Evolutionary conservation across 2,329 filamentous ascomycete species (phyloP).

Genomic region (Leptographium lundbergii): DNA sequence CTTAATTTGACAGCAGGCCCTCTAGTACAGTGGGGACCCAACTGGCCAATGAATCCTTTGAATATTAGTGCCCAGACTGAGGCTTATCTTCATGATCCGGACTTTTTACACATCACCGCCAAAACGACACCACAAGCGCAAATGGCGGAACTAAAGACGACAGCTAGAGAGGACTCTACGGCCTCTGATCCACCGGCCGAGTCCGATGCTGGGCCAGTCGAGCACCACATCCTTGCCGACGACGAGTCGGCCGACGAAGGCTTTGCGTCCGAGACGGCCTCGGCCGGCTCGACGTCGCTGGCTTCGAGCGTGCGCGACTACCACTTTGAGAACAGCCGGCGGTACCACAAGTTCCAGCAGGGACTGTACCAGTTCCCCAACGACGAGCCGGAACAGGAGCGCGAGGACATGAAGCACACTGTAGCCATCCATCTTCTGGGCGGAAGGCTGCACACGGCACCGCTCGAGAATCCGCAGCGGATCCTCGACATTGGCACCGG

Average conservation of each 20-base stretch:
- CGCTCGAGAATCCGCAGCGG: conserved; percentile 14
- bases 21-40: too few species aligned
- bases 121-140: too few species aligned
- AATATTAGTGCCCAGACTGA: too few species aligned
- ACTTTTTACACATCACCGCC: too few species aligned
- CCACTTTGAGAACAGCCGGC: conserved; percentile 15
- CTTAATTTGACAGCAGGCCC: too few species aligned
- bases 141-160: too few species aligned
- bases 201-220: background rate
- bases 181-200: background rate
- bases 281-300: conserved; percentile 13
- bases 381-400: conserved; percentile 29
- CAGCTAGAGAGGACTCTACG: background rate
- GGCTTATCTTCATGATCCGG: too few species aligned
- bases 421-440: conserved; percentile 37
- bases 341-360: conserved; percentile 17
- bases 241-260: conserved; percentile 17
- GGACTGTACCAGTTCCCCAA: conserved; percentile 21
- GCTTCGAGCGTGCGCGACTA: conserved; percentile 16
- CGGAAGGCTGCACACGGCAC: conserved; percentile 36
- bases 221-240: background rate
- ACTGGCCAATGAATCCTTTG: too few species aligned
- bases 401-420: conserved; percentile 36
- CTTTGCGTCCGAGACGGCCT: conserved; percentile 3
- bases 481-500: conserved; percentile 18